Conservation (phyloP, 345 rosid genomes). For the Syzygium aqueum region DNA sequence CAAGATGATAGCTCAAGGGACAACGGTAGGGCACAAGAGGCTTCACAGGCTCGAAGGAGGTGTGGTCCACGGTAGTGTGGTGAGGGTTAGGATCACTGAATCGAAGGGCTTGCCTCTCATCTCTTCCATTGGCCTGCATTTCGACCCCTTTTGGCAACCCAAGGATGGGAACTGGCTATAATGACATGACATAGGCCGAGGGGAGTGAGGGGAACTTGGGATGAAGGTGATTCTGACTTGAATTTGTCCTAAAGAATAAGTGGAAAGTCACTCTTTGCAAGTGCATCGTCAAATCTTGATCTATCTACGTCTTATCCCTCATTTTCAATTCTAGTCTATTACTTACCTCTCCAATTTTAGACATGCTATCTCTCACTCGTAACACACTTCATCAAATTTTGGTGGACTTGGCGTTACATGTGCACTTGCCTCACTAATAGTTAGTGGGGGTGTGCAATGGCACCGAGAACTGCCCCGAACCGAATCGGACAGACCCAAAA, state of each 20-base stretch:
- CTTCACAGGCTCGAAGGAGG: constrained; percentile 39
- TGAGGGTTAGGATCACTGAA: constrained; percentile 30
- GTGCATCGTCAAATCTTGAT: not conserved
- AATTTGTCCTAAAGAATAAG: not conserved
- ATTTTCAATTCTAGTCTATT: no score
- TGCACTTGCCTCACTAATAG: no score
- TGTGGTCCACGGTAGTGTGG: constrained; percentile 18
- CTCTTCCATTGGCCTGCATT: constrained; percentile 60
- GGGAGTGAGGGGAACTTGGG: not conserved
- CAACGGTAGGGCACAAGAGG: constrained; percentile 64
- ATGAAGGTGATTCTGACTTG: not conserved
- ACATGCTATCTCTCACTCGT: no score
- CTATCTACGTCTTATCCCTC: not conserved
- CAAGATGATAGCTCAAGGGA: constrained; percentile 33
- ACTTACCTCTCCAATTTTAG: no score
- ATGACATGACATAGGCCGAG: not conserved
- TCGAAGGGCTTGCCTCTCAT: constrained; percentile 50
- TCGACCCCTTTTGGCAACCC: constrained; percentile 49
- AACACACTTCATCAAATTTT: no score
- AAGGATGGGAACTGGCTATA: not conserved
- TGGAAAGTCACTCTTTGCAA: not conserved
- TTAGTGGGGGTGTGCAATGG: no score
- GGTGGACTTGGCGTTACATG: no score
- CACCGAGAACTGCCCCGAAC: no score
- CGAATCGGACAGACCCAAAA: fast-evolving